These are phyloP conservation scores for Fonsecaea multimorphosa DNA, from an alignment of 2,329 filamentous ascomycete genomes.

Conservation along the genomic window DNA sequence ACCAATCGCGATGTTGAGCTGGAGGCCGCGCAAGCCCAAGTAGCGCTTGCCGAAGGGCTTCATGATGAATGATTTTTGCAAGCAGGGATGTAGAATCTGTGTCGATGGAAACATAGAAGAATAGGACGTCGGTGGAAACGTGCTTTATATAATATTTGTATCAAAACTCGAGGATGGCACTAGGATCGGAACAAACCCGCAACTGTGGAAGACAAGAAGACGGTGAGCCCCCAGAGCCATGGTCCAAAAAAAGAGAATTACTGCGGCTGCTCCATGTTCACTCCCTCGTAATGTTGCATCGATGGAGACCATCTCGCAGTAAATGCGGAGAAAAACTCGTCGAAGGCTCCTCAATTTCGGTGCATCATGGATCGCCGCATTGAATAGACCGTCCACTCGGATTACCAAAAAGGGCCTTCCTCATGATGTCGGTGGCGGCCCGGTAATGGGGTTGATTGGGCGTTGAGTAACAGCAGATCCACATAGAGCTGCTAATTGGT, in stretches of 20 bases:
- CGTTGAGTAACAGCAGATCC: neutral
- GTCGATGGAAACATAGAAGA: neutral
- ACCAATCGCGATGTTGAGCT: conserved; percentile 72
- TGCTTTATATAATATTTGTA: neutral
- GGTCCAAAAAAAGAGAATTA: neutral
- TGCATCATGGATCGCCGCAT: neutral
- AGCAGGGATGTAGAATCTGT: neutral
- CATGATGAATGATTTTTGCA: conserved; percentile 18
- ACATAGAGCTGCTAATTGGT: neutral
- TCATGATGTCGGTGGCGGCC: neutral
- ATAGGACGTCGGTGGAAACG: neutral
- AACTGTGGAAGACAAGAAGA: neutral
- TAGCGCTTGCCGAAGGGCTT: conserved; percentile 47
- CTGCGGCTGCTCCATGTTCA: neutral
- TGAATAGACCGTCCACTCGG: conserved; percentile 1
- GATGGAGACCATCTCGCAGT: neutral
- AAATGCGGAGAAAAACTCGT: neutral
- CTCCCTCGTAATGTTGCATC: conserved; percentile 11
- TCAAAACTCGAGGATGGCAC: neutral
- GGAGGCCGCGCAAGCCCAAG: conserved; percentile 69
- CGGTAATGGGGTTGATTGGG: neutral
- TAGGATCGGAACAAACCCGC: neutral
- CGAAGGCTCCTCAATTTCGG: neutral
- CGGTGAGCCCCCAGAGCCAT: neutral
- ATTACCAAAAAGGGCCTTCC: conserved; percentile 4